Base-by-base conservation (phyloP, 257 asterid species). In the Linderniella brevidens region DNA sequence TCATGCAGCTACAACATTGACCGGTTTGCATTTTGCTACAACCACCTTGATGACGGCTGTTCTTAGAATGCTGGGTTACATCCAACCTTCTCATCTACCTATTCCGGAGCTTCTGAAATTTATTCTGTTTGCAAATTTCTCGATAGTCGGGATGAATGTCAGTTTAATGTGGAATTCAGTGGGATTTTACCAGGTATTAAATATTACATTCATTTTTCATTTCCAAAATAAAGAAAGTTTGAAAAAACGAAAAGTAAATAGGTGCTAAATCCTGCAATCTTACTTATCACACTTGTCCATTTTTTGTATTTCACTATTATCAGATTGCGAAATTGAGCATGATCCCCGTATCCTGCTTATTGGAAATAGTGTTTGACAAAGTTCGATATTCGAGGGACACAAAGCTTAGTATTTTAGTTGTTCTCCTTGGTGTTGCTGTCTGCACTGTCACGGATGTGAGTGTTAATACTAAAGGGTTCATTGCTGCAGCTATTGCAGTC, bases 81-180 rank as follows among this genome's bases (percentile, higher is more conserved):
- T 87, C 76, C 97, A 87, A 64, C 20, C 81, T 51, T 87, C 97
- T 63, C 95, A 87, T 67, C 79, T 87, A 48, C 95, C 97, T 49
- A 38, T 51, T 29, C 44, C 62, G 9, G 93, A 83, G 64, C 92
- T 86, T 64, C 67, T 82, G 63, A 79, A 73, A 63, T 86, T 86
- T 54, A 80, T 79, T 43, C 38, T 86, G 49, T 82, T 80, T 66
- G 97, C 97, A 14, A 86, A 86, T 60, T 86, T 86, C 70, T 86
- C 96, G 50, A 77, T 86, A 40, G 96, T 86, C 20, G 96, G 96
- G 64, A 86, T 86, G 97, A 86, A 86, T 70, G 86, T 82, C 62
- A 86, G 97, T 63, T 64, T 86, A 49, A 86, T 86, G 96, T 86
- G 96, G 97, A 86, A 82, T 51, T 82, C 96, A 2, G 96, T 86